Percentiles rank a stretch among this genome's conserved stretches.
Conservation (phyloP, 352 stramenopile species). For the Pythium periplocum region DNA sequence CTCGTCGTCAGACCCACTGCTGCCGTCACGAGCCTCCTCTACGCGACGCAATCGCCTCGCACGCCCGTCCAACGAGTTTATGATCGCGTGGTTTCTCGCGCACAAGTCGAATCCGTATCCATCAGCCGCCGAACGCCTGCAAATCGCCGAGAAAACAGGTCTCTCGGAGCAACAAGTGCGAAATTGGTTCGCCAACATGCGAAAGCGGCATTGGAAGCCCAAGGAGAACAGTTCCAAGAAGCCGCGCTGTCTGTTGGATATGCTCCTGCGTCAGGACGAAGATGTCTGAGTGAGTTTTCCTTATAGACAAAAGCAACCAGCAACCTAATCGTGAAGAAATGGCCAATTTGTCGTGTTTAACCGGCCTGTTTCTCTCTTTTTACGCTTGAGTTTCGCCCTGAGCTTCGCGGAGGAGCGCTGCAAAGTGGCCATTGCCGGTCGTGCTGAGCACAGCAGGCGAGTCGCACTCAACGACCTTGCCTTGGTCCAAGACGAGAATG, state of each 20-base stretch:
- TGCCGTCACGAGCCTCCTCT: constrained; percentile 14
- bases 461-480: constrained; percentile 82
- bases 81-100: constrained; percentile 81
- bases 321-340: no score
- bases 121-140: constrained; percentile 45
- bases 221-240: constrained; percentile 61
- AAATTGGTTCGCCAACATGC: constrained; percentile 89
- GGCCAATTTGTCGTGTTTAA: no score
- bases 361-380: no score
- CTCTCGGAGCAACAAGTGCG: constrained; percentile 79
- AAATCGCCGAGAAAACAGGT: constrained; percentile 65
- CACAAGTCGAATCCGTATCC: constrained; percentile 85
- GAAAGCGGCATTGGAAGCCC: constrained; percentile 87
- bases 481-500: constrained; percentile 85
- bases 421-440: background rate
- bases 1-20: constrained; percentile 27
- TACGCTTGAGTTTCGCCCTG: background rate
- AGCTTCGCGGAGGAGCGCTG: background rate
- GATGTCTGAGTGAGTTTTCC: constrained; percentile 13
- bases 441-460: constrained; percentile 22
- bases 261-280: constrained; percentile 65
- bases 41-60: constrained; percentile 54
- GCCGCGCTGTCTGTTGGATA: constrained; percentile 70
- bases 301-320: constrained; percentile 2
- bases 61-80: constrained; percentile 78